These are phyloP conservation scores for Talaromyces trachyspermus DNA, from an alignment of 495 filamentous ascomycete species.

Conservation along the genomic window DNA sequence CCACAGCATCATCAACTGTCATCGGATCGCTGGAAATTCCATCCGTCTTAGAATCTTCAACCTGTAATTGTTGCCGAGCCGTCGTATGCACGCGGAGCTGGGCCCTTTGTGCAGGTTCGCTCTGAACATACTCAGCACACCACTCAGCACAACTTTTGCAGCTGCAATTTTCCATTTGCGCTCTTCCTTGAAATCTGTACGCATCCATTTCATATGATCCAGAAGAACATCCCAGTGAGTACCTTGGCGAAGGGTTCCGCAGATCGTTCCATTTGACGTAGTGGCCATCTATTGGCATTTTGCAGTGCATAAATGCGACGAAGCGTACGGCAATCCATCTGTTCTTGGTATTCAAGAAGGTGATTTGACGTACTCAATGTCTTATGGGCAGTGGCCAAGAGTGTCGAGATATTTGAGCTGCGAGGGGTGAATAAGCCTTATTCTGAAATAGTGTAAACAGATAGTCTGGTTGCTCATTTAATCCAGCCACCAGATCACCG, in stretches of 20 bases:
- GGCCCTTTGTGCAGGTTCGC: constrained; percentile 50
- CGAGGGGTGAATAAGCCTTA: constrained; percentile 55
- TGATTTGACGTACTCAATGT: constrained; percentile 73
- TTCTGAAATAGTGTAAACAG: constrained; percentile 70
- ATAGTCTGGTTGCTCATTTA: constrained; percentile 63
- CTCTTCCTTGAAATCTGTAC: constrained; percentile 90
- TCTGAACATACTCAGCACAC: constrained; percentile 73
- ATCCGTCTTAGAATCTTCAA: constrained; percentile 2
- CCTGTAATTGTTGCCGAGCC: constrained; percentile 23
- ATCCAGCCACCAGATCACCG: constrained; percentile 36
- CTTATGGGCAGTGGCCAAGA: constrained; percentile 71
- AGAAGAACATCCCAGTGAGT: constrained; percentile 81
- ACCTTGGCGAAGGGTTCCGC: constrained; percentile 67
- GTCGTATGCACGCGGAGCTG: constrained; percentile 57
- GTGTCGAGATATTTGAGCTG: constrained; percentile 55
- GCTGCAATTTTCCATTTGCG: constrained; percentile 84
- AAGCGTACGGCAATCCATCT: constrained; percentile 75
- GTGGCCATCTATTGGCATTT: constrained; percentile 79
- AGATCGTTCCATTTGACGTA: constrained; percentile 75
- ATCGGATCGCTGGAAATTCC: constrained; percentile 10
- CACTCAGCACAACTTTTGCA: constrained; percentile 68
- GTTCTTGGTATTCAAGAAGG: constrained; percentile 67
- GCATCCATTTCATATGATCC: constrained; percentile 93
- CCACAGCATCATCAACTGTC: constrained; percentile 14
- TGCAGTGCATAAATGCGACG: constrained; percentile 83